Base-by-base conservation (phyloP, 345 rosid genomes). In the Euphorbia pulcherrima region DNA sequence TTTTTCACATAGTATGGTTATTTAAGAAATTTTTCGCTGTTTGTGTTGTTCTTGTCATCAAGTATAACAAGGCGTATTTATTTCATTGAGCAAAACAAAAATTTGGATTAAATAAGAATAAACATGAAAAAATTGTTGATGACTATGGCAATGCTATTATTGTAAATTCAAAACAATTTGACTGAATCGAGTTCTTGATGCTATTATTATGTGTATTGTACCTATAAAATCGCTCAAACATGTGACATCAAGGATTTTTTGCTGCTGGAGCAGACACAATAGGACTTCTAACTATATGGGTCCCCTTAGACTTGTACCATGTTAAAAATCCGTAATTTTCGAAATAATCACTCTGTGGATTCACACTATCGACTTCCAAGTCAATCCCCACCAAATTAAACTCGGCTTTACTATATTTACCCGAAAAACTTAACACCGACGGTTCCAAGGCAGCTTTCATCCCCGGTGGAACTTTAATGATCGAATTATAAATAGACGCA, bases 241-340 rank as follows among this genome's bases (percentile, higher is more conserved):
- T n/a, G 16, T 44, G 50, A 44, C 17, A 12, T 28, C 44, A 16
- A n/a, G 47, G 67, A 33, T n/a, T 63, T 27, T 28, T 37, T 37
- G 68, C 26, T n/a, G 85, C 86, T 55, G 55, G 73, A n/a, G 81
- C 87, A 50, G 87, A 83, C 56, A 79, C 81, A 52, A 83, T 77
- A 39, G 82, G 82, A 78, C 82, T 83, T 65, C 67, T 77, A 41
- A 84, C 81, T 1, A 62, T 63, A 55, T 69, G 86, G 1, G 59
- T 68, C 30, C 82, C 83, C 17, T 79, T 73, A 2, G 79, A 69
- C 74, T 81, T 80, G 23, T 75, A 40, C 89, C 89, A 83, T 39
- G 63, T 80, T 68, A 83, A 53, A 26, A 53, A 79, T 68, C 87
- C 82, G 37, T 78, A 76, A 60, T 84, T 83, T n/a, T 79, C 86